Evolutionary conservation across 2,329 filamentous ascomycete genomes (phyloP).

Genomic region (Didymella sp.): DNA sequence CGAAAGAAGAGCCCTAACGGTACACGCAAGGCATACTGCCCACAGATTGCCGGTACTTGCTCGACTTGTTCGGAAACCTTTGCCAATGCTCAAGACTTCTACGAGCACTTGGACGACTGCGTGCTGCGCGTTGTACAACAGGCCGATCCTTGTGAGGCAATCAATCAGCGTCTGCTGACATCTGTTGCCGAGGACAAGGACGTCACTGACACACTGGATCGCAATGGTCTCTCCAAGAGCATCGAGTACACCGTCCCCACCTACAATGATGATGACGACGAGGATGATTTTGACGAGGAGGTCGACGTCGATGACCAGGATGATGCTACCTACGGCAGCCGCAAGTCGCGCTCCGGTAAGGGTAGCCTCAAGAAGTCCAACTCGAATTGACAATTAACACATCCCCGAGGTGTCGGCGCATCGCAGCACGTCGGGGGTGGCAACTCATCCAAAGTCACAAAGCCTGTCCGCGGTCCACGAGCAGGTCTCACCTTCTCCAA

Average conservation of each 20-base stretch:
- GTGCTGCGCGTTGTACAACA: conserved; percentile 66
- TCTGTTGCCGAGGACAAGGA: conserved; percentile 51
- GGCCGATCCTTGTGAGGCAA: conserved; percentile 52
- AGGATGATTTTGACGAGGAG: conserved; percentile 66
- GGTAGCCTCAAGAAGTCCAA: conserved; percentile 59
- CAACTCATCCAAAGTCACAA: conserved; percentile 46
- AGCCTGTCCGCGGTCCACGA: conserved; percentile 48
- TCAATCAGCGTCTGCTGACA: conserved; percentile 52
- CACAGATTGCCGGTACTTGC: conserved; percentile 80
- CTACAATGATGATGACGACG: conserved; percentile 64
- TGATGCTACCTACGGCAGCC: conserved; percentile 62
- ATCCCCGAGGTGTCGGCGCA: conserved; percentile 57
- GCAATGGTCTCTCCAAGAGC: conserved; percentile 51
- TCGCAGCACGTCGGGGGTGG: conserved; percentile 47
- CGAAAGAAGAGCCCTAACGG: conserved; percentile 70
- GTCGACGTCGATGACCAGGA: conserved; percentile 60
- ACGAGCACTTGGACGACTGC: conserved; percentile 86
- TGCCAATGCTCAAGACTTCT: conserved; percentile 90
- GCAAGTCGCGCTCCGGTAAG: conserved; percentile 56
- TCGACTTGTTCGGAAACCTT: conserved; percentile 90
- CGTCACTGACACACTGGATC: conserved; percentile 50
- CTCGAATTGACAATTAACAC: conserved; percentile 60
- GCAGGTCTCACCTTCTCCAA: conserved; percentile 79
- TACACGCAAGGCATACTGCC: conserved; percentile 70
- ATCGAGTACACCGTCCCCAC: conserved; percentile 54